Evolutionary conservation across 352 stramenopile genomes (phyloP).

Genomic region (Achlya hypogyna): DNA sequence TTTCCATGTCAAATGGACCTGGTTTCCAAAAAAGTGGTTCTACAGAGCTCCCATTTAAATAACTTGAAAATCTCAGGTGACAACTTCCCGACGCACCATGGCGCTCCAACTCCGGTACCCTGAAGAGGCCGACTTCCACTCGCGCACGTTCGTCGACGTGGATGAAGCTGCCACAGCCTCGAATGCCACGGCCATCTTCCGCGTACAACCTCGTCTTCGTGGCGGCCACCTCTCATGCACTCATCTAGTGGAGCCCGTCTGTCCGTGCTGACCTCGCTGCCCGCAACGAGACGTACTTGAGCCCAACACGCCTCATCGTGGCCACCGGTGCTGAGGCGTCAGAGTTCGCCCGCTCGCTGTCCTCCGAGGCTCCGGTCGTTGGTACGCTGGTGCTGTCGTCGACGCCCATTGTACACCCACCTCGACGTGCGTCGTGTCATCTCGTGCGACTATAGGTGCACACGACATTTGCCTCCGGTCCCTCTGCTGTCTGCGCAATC

Average conservation of each 20-base stretch:
- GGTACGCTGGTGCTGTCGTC: not conserved
- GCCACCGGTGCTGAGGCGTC: not conserved
- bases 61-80: too few relatives aligned
- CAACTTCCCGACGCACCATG: not conserved
- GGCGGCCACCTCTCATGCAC: not conserved
- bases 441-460: not conserved
- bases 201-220: not conserved
- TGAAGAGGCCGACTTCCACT: slow-evolving; percentile 7
- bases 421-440: not conserved
- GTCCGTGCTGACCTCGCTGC: not conserved
- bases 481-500: slow-evolving; percentile 7
- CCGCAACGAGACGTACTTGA: not conserved
- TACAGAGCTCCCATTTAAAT: too few relatives aligned
- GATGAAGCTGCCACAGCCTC: not conserved
- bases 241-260: not conserved
- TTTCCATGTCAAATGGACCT: too few relatives aligned
- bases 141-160: not conserved
- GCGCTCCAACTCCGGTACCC: slow-evolving; percentile 16
- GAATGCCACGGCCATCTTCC: not conserved
- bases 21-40: too few relatives aligned
- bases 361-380: not conserved
- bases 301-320: not conserved
- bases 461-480: not conserved
- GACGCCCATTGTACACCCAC: not conserved
- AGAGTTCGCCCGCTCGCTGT: not conserved